These are phyloP conservation scores for Colletotrichum melonis DNA, from an alignment of 2,329 filamentous ascomycete species.

Conservation along the genomic window DNA sequence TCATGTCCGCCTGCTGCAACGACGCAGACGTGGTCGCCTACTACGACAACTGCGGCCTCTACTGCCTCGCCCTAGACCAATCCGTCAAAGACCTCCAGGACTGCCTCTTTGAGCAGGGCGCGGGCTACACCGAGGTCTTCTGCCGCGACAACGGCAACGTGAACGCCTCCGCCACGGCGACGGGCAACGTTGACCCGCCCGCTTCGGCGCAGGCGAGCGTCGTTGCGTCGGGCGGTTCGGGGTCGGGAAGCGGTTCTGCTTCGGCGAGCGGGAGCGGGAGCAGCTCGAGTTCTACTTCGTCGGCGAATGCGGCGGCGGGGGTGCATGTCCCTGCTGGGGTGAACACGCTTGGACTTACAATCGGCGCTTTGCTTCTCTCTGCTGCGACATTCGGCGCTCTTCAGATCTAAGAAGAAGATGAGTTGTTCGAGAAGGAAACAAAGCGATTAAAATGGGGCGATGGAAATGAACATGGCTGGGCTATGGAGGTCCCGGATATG, in stretches of 20 bases:
- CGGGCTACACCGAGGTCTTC: slow-evolving; percentile 52
- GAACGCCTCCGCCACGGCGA: slow-evolving; percentile 52
- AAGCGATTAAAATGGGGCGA: neutral
- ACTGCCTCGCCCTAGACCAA: slow-evolving; percentile 55
- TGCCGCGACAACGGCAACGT: slow-evolving; percentile 49
- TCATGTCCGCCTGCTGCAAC: slow-evolving; percentile 59
- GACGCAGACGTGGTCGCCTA: slow-evolving; percentile 56
- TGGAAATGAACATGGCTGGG: neutral
- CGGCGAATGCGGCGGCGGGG: neutral
- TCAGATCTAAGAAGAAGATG: slow-evolving; percentile 21
- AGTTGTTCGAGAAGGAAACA: neutral
- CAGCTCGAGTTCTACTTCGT: neutral
- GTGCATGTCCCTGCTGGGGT: slow-evolving; percentile 35
- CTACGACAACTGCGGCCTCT: slow-evolving; percentile 60
- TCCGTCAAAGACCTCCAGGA: slow-evolving; percentile 41
- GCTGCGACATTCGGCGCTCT: slow-evolving; percentile 40
- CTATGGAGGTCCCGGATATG: neutral
- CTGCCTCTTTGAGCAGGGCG: slow-evolving; percentile 55
- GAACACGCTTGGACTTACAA: slow-evolving; percentile 46
- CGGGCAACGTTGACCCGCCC: slow-evolving; percentile 41
- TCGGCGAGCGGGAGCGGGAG: slow-evolving; percentile 24
- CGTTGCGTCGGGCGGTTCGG: slow-evolving; percentile 38
- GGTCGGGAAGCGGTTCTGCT: no score
- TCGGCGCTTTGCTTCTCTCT: slow-evolving; percentile 51
- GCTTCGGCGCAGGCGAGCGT: slow-evolving; percentile 46